phyloP scores from a whole-genome alignment of 345 rosid species.

The Murraya paniculata region DNA sequence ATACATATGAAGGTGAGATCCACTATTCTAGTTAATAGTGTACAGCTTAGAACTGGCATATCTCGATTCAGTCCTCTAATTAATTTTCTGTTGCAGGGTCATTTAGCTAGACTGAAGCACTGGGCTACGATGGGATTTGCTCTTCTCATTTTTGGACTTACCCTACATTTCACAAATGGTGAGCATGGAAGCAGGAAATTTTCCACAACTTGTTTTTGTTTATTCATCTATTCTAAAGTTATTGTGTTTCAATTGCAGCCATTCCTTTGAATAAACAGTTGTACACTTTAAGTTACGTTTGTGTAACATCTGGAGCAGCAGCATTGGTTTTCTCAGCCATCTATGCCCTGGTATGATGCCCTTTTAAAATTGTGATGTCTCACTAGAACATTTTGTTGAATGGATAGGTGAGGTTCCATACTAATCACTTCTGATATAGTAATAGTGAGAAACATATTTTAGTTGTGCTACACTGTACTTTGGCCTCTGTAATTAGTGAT shows the following conservation, averaged over 20 bases:
- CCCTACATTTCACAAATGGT: slow-evolving; percentile 73
- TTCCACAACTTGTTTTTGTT: not conserved
- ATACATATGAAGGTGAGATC: slow-evolving; percentile 58
- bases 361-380: not conserved
- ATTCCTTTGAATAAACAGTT: slow-evolving; percentile 83
- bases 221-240: not conserved
- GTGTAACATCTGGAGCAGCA: slow-evolving; percentile 83
- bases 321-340: slow-evolving; percentile 67
- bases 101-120: slow-evolving; percentile 68
- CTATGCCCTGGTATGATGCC: slow-evolving; percentile 52
- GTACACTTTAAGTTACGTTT: slow-evolving; percentile 77
- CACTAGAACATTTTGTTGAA: not conserved
- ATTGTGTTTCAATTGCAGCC: slow-evolving; percentile 37
- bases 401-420: not conserved
- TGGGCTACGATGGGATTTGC: slow-evolving; percentile 60
- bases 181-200: slow-evolving; percentile 19
- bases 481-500: not conserved
- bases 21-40: not conserved
- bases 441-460: no score
- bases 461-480: not conserved
- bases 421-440: not conserved
- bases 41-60: not conserved
- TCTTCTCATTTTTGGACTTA: slow-evolving; percentile 55
- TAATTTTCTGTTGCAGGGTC: slow-evolving; percentile 38
- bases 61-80: slow-evolving; percentile 12